phyloP scores from a whole-genome alignment of 805 yeast species.

The Metschnikowia koreensis region DNA sequence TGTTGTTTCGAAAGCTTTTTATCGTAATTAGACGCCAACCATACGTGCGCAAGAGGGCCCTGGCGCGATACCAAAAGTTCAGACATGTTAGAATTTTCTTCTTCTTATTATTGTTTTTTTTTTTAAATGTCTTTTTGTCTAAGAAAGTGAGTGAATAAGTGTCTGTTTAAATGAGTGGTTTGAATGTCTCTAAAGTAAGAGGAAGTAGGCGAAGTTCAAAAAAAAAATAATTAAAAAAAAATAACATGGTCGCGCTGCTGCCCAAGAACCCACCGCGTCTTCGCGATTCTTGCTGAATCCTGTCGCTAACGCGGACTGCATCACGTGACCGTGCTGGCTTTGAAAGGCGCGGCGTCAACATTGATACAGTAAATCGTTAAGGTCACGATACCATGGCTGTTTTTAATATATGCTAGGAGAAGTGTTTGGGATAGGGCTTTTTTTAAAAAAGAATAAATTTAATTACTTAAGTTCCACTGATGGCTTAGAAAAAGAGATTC shows the following conservation, averaged over 20 bases:
- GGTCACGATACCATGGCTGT: too few species aligned
- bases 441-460: too few species aligned
- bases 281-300: neutral
- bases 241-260: neutral
- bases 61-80: conserved; percentile 49
- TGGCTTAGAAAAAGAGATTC: too few species aligned
- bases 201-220: neutral
- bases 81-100: conserved; percentile 9
- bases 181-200: neutral
- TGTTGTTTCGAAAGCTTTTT: conserved; percentile 71
- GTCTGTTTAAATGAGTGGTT: too few species aligned
- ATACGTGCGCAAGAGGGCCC: conserved; percentile 85
- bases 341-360: neutral
- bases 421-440: too few species aligned
- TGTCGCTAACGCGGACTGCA: neutral
- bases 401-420: too few species aligned
- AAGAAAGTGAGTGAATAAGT: too few species aligned
- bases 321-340: conserved; percentile 10
- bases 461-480: too few species aligned
- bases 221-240: neutral
- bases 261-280: neutral
- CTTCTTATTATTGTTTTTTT: neutral
- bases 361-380: too few species aligned
- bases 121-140: neutral
- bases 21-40: conserved; percentile 92